Evolutionary conservation across 2,329 filamentous ascomycete genomes (phyloP), one percentile per base, ranked within the genome.

Genomic region (Fusarium hostae): DNA sequence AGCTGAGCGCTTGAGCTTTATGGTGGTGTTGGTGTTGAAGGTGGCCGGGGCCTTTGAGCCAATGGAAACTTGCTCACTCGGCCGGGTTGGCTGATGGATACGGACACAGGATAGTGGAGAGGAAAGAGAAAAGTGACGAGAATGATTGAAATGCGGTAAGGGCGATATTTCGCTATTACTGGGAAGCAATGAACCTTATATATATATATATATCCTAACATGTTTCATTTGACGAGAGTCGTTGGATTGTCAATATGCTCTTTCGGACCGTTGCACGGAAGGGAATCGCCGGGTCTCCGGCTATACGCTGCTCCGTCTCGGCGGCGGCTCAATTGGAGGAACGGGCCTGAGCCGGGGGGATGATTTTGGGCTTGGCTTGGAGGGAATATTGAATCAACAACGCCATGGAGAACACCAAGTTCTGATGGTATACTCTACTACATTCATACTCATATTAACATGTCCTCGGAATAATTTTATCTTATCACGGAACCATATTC

Each of bases 1-100:
- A 62, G 58, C 57, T 65, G 63, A 50, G 44, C 58, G 64, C 63
- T 71, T 71, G 54, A 60, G 64, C 68, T 69, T 61, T 51, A 50
- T 55, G 55, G 47, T 62, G 47, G 65, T 72, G 70, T 69, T 63
- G 71, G 69, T 72, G 72, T 71, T 76, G 75, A 75, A 64, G 32
- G 67, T 55, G 63, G 40, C 70, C 63, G 62, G 51, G 66, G 65
- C 43, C 43, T 45, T 51, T 63, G 55, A 63, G 68, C 82, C 82
- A 84, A 84, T 84, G 78, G 82, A 84, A 84, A 84, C 82, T 84
- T 84, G 82, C 82, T 84, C 82, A 82, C 68, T 65, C 57, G 59
- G 72, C 76, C 68, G 74, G 76, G 75, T 75, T 70, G 70, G 64
- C 68, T 67, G 70, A 75, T 73, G 66, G 71, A 73, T 68, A 68